Conservation (phyloP, 2,329 filamentous ascomycete genomes). For the Polychaeton citri region DNA sequence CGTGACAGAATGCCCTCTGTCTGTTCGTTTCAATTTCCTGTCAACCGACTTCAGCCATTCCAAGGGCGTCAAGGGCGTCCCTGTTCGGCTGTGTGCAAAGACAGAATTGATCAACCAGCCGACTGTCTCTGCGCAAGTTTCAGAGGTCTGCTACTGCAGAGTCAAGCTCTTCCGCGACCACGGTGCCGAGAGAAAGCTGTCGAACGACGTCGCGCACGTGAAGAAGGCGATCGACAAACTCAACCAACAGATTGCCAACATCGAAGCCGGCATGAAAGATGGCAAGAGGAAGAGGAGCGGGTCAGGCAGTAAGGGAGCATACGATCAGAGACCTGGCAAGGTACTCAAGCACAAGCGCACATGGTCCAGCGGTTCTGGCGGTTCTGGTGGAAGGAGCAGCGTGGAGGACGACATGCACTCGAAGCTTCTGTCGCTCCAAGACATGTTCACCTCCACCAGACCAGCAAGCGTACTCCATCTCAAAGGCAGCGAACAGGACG, state of each 20-base stretch:
- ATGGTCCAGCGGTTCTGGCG: conserved; percentile 79
- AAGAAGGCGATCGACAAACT: conserved; percentile 95
- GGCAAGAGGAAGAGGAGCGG: conserved; percentile 49
- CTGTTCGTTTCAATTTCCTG: conserved; percentile 93
- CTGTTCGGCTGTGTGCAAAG: conserved; percentile 83
- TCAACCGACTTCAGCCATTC: conserved; percentile 98
- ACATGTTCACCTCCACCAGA: conserved; percentile 78
- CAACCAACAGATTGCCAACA: conserved; percentile 80
- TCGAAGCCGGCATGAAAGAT: conserved; percentile 46
- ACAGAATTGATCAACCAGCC: conserved; percentile 52
- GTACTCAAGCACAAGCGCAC: conserved; percentile 81
- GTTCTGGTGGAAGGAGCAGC: conserved; percentile 29
- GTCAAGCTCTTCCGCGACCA: conserved; percentile 96
- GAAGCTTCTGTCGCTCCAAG: conserved; percentile 65
- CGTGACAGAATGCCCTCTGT: conserved; percentile 66
- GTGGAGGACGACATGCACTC: conserved; percentile 60
- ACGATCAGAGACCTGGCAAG: conserved; percentile 57
- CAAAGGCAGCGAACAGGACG: conserved; percentile 62
- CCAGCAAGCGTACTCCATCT: conserved; percentile 68
- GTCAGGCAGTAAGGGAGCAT: conserved; percentile 32
- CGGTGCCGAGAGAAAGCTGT: conserved; percentile 84
- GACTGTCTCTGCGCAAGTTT: conserved; percentile 32
- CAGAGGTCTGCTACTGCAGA: conserved; percentile 84
- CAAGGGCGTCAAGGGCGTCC: conserved; percentile 95
- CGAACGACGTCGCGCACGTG: conserved; percentile 86